A percentile compares a stretch with the other conserved stretches of the same genome.
Conservation (phyloP, 371 early-diverging fungal genomes). For the Rozella allomycis region DNA sequence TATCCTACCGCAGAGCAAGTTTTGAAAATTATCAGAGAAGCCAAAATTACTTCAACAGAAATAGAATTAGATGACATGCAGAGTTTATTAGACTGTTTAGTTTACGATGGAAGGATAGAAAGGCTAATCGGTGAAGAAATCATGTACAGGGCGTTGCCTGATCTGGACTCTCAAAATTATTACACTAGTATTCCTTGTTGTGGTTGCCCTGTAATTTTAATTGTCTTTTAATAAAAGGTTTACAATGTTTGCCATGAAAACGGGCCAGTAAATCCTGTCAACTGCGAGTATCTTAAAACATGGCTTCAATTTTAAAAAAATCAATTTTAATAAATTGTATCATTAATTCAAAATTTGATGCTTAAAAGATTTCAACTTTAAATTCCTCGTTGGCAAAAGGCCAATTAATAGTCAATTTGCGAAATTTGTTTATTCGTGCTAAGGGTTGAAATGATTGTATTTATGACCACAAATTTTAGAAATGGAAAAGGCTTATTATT, state of each 20-base stretch:
- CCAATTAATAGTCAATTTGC: no score
- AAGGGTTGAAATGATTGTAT: no score
- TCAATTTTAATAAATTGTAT: no score
- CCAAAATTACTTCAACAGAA: slow-evolving; percentile 45
- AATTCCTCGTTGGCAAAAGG: no score
- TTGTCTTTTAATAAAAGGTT: no score
- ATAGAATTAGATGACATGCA: slow-evolving; percentile 52
- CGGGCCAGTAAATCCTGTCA: slow-evolving; percentile 49
- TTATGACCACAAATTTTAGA: no score
- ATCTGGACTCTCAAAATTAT: no score
- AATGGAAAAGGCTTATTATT: no score
- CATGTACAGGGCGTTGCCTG: slow-evolving; percentile 1
- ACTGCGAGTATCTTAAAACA: slow-evolving; percentile 47
- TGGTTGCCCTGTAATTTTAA: slow-evolving; percentile 46
- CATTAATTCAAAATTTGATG: no score
- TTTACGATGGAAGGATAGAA: slow-evolving; percentile 72
- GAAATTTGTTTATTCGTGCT: no score
- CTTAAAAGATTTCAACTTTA: no score
- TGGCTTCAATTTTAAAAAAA: slow-evolving; percentile 35
- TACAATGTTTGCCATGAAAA: slow-evolving; percentile 42
- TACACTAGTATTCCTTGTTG: slow-evolving; percentile 69
- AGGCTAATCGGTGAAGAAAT: slow-evolving; percentile 25
- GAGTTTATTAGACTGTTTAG: slow-evolving; percentile 55
- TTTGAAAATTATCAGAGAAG: slow-evolving; percentile 40
- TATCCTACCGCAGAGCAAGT: slow-evolving; percentile 54